phyloP scores from a whole-genome alignment of 192 early-diverging fungal genomes.

The Lunasporangiospora selenospora region DNA sequence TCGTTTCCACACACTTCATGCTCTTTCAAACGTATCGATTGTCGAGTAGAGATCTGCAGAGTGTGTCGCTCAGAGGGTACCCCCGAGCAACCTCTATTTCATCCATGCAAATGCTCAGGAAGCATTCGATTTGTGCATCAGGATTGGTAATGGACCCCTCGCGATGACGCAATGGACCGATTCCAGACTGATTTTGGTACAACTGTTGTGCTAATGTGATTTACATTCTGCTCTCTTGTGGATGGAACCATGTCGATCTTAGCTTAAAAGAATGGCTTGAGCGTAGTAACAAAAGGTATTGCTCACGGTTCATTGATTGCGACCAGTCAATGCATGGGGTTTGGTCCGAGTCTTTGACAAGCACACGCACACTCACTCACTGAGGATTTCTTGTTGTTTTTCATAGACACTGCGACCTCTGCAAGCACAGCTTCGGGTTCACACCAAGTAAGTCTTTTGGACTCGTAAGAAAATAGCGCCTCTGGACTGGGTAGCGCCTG shows the following conservation, averaged over 20 bases:
- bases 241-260: too few species aligned
- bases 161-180: too few species aligned
- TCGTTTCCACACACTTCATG: too few species aligned
- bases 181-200: neutral
- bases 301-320: neutral
- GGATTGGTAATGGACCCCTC: slow-evolving; percentile 73
- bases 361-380: too few species aligned
- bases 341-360: too few species aligned
- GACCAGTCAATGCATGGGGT: neutral
- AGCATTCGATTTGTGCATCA: slow-evolving; percentile 97
- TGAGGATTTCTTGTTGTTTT: neutral
- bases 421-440: slow-evolving; percentile 85
- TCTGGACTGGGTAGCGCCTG: too few species aligned
- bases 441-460: slow-evolving; percentile 68
- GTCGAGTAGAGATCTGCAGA: slow-evolving; percentile 82
- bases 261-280: slow-evolving; percentile 85
- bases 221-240: too few species aligned
- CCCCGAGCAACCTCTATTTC: slow-evolving; percentile 83
- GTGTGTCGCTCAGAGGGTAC: slow-evolving; percentile 82
- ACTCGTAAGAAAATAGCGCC: neutral
- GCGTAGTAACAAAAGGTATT: slow-evolving; percentile 79
- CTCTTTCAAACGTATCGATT: too few species aligned
- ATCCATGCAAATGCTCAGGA: slow-evolving; percentile 96
- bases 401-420: slow-evolving; percentile 86
- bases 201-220: neutral